phyloP scores from a whole-genome alignment of 2,329 filamentous ascomycete species.

The Exophiala alcalophila region DNA sequence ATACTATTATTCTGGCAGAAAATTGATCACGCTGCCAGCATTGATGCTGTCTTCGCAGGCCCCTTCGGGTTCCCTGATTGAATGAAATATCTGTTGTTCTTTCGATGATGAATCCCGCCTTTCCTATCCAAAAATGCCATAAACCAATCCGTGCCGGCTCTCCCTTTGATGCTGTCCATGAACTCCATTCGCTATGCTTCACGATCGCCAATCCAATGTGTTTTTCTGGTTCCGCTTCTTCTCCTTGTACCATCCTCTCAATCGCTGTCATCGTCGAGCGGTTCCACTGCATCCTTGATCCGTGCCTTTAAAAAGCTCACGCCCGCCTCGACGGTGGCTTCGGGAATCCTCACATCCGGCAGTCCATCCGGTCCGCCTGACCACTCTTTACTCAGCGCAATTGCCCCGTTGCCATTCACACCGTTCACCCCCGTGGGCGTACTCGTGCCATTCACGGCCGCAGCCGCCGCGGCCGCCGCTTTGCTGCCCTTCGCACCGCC shows the following conservation, averaged over 20 bases:
- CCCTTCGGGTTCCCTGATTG: too few species aligned
- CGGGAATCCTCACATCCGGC: constrained; percentile 49
- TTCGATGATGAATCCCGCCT: too few species aligned
- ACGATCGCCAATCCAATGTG: background rate
- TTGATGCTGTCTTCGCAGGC: too few species aligned
- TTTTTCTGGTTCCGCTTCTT: background rate
- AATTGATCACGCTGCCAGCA: too few species aligned
- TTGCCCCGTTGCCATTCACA: constrained; percentile 29
- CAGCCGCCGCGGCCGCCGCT: constrained; percentile 22
- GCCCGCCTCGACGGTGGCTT: constrained; percentile 49
- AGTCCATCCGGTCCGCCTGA: constrained; percentile 38
- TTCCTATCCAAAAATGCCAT: background rate
- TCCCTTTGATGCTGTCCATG: background rate
- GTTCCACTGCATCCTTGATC: constrained; percentile 50
- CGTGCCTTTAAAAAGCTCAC: constrained; percentile 52
- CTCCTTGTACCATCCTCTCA: constrained; percentile 1
- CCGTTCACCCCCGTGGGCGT: constrained; percentile 14
- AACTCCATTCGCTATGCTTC: background rate
- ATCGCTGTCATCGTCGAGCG: constrained; percentile 40
- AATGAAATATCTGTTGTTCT: too few species aligned
- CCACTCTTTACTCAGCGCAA: constrained; percentile 35
- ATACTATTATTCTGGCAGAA: too few species aligned
- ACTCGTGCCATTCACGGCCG: constrained; percentile 13
- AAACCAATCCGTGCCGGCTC: background rate
- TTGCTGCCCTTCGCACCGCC: constrained; percentile 32